phyloP scores from a whole-genome alignment of 2,329 filamentous ascomycete genomes.

The Monilinia polystroma region DNA sequence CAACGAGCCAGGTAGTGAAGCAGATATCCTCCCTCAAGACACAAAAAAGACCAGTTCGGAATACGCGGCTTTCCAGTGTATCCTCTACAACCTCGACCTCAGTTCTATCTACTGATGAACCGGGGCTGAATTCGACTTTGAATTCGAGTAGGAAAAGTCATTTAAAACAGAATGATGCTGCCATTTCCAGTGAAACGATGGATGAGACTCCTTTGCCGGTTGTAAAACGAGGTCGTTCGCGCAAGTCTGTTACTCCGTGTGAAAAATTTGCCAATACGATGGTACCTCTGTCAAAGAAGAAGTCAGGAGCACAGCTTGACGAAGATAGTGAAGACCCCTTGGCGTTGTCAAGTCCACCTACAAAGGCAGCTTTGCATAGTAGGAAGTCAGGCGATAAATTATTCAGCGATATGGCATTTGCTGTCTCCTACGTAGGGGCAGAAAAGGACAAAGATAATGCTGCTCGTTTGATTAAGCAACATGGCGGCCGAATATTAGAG shows the following conservation, averaged over 20 bases:
- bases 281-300: slow-evolving; percentile 30
- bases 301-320: slow-evolving; percentile 24
- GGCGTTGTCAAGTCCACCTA: slow-evolving; percentile 22
- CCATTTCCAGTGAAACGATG: background rate
- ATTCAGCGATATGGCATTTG: slow-evolving; percentile 84
- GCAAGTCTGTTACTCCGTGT: background rate
- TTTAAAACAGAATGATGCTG: background rate
- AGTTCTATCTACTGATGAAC: slow-evolving; percentile 5
- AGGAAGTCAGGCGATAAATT: slow-evolving; percentile 41
- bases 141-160: background rate
- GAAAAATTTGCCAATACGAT: slow-evolving; percentile 16
- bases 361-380: background rate
- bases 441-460: slow-evolving; percentile 56
- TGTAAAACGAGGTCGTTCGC: slow-evolving; percentile 9
- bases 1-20: slow-evolving; percentile 5
- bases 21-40: background rate
- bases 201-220: background rate
- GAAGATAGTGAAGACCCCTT: slow-evolving; percentile 35
- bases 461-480: slow-evolving; percentile 61
- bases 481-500: slow-evolving; percentile 70
- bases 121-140: background rate
- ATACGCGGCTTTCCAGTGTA: background rate
- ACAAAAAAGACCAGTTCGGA: background rate
- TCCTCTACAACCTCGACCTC: slow-evolving; percentile 9
- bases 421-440: slow-evolving; percentile 67